Evolutionary conservation across 441 rosid species (phyloP).

Genomic region (Raphanus hybrid): DNA sequence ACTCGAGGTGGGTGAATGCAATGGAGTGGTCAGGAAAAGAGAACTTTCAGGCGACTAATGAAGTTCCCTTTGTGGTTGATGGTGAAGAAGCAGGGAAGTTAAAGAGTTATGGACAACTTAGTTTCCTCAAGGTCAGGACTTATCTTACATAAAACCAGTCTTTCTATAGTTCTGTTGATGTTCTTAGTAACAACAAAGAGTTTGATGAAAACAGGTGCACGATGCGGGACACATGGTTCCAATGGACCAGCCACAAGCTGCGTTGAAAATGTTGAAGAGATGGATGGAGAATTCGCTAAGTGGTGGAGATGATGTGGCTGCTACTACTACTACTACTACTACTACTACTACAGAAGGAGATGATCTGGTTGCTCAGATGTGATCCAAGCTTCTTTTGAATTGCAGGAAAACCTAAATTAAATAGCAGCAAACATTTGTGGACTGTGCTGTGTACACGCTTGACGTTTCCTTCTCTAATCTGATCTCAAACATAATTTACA

Average conservation of each 20-base stretch:
- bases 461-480: background rate
- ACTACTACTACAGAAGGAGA: background rate
- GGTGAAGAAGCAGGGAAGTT: constrained; percentile 77
- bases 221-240: constrained; percentile 99
- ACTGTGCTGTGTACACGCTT: background rate
- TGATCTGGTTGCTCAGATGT: constrained; percentile 2
- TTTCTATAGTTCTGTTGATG: background rate
- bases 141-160: background rate
- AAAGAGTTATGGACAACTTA: constrained; percentile 71
- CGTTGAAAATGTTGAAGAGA: constrained; percentile 83
- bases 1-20: constrained; percentile 97
- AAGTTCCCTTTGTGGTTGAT: constrained; percentile 70
- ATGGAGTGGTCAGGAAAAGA: constrained; percentile 95
- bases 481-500: background rate
- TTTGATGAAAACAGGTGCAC: constrained; percentile 56
- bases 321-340: background rate
- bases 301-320: constrained; percentile 13
- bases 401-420: background rate
- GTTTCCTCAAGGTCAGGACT: constrained; percentile 81
- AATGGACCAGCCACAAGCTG: constrained; percentile 96
- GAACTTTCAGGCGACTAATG: constrained; percentile 59
- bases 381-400: background rate
- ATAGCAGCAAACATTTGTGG: background rate
- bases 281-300: constrained; percentile 72
- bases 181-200: background rate